Evolutionary conservation across 805 yeast genomes (phyloP).

Genomic region (Candida quercuum): DNA sequence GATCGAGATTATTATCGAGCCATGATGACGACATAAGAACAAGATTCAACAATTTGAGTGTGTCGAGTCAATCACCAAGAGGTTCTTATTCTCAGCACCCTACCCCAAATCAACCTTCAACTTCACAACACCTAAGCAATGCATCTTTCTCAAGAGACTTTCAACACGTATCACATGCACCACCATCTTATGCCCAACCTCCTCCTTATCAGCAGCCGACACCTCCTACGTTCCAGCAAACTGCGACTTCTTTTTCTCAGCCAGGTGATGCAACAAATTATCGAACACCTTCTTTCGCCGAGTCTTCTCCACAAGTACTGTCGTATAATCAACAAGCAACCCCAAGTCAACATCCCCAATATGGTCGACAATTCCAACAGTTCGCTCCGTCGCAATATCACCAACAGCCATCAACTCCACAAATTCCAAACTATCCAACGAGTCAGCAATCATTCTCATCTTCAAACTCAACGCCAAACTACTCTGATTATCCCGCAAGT

Average conservation of each 20-base stretch:
- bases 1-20: conserved; percentile 12
- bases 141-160: too few relatives aligned
- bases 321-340: not conserved
- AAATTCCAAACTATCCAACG: conserved; percentile 2
- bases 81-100: conserved; percentile 9
- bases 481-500: not conserved
- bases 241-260: too few relatives aligned
- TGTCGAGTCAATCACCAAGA: conserved; percentile 14
- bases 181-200: conserved; percentile 1
- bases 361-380: not conserved
- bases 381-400: too few relatives aligned
- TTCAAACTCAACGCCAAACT: not conserved
- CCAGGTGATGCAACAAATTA: too few relatives aligned
- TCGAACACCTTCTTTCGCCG: too few relatives aligned
- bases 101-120: conserved; percentile 1
- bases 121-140: conserved; percentile 6
- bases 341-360: conserved; percentile 6
- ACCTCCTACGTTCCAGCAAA: not conserved
- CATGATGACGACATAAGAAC: conserved; percentile 11
- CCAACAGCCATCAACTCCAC: conserved; percentile 1
- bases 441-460: too few relatives aligned
- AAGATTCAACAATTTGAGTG: conserved; percentile 15
- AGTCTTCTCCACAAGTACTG: too few relatives aligned
- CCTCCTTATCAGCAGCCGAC: conserved; percentile 10
- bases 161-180: too few relatives aligned